These are phyloP conservation scores for Amauroascus niger DNA, from an alignment of 2,329 filamentous ascomycete species.

Conservation along the genomic window DNA sequence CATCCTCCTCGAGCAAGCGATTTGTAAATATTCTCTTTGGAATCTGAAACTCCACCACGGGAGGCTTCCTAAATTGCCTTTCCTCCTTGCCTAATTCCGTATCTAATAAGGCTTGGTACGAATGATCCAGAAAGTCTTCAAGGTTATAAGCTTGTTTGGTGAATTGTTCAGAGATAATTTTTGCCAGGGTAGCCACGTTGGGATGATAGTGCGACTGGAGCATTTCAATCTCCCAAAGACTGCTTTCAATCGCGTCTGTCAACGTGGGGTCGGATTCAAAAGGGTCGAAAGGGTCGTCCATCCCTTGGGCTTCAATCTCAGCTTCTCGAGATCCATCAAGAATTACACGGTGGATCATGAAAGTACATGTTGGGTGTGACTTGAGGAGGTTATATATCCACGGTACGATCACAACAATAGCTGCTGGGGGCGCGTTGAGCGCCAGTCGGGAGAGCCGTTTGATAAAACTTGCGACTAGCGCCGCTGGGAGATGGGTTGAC, in stretches of 20 bases:
- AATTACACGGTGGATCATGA: constrained; percentile 77
- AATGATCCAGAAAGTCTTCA: constrained; percentile 96
- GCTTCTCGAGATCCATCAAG: not conserved
- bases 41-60: constrained; percentile 88
- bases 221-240: constrained; percentile 87
- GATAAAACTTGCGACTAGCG: constrained; percentile 87
- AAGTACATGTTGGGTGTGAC: constrained; percentile 79
- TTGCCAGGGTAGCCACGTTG: constrained; percentile 86
- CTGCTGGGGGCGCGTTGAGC: constrained; percentile 79
- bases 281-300: constrained; percentile 67
- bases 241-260: constrained; percentile 81
- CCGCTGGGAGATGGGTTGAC: constrained; percentile 85
- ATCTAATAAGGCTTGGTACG: constrained; percentile 67
- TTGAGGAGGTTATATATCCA: constrained; percentile 95
- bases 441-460: constrained; percentile 80
- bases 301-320: constrained; percentile 47
- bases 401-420: constrained; percentile 78
- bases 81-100: constrained; percentile 56
- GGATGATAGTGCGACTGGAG: constrained; percentile 91
- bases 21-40: constrained; percentile 66
- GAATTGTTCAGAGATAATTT: constrained; percentile 92
- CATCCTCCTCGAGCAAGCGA: constrained; percentile 33
- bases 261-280: constrained; percentile 72
- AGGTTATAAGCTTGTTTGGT: constrained; percentile 90
- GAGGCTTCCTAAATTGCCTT: constrained; percentile 74